Base-by-base conservation (phyloP, 1,139 yeast genomes). In the Kurtzmaniella natalensis region DNA sequence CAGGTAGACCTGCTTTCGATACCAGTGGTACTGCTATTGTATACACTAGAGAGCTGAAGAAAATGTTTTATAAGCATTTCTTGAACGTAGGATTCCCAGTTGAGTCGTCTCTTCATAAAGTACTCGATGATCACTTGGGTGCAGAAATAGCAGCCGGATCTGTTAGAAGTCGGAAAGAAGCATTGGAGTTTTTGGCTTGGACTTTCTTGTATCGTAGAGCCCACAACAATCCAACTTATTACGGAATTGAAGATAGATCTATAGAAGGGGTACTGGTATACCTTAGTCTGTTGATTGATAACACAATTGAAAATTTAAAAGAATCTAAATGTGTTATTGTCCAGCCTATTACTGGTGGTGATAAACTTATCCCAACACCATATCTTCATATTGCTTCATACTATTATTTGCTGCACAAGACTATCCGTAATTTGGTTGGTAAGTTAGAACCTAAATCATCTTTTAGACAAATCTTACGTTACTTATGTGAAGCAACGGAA, bases 1-100 rank as follows among this genome's bases (percentile, higher is more conserved):
- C 97, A 0, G 97, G 98, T 43, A 81, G 98, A 56, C 98, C 98
- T 3, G 95, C 96, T 1, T 92, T 72, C 56, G 98, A 94, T 61
- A 88, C 95, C 2, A 79, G 87, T 42, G 98, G 98, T 59, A 89
- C 81, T 30, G 97, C 97, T 0, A 84, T 92, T 43, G 95, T 94
- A 2, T 89, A 81, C 55, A 92, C 98, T 3, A 87, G 86, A 51
- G 96, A 94, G 51, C 74, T 89, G 3, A 92, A 89, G 46, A 92
- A 92, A 60, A 76, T 81, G 53, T 94, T 89, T 51, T 92, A 94
- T 63, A 92, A 92, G 52, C 96, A 94, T 57, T 92, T 92, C 56
- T 61, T 92, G 48, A 94, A 92, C 53, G 80, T 87, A 41, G 98
- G 99, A 0, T 92, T 94, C 62, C 99, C 99, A 0, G 98, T 94